Base-by-base conservation (phyloP, 1,139 yeast species). In the Scheffersomyces titani region DNA sequence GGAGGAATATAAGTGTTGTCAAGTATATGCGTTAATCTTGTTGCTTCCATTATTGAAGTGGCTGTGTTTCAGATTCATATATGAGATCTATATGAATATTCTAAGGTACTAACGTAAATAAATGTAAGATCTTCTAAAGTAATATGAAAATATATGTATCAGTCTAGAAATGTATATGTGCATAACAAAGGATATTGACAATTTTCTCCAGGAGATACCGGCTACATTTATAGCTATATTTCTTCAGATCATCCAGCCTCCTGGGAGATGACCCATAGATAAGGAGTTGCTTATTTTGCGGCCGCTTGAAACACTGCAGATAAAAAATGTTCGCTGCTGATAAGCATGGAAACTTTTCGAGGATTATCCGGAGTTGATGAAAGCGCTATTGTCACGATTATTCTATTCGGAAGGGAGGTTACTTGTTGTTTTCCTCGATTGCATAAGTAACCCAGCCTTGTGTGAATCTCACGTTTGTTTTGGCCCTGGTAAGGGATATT, bases 1-100 rank as follows among this genome's bases (percentile, higher is more conserved):
- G 78, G 76, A 9, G 81, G 81, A 30, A 78, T 73, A 56, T 76
- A 78, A 0, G 71, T 69, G 63, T 70, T 72, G 45, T 69, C 70
- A 44, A 74, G 57, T 45, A 67, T 62, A 40, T 62, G 65, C 21
- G 70, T 59, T 55, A 77, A 64, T 61, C 74, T 69, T n/a, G 68
- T 52, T 6, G 70, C 63, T 24, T 76, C 80, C 81, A 77, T 77
- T 45, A 16, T 52, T 20, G 45, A 21, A 18, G 52, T 48, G 22
- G 54, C 44, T 51, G 46, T 49, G 24, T 22, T 22, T 22, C 53
- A 50, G 53, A 36, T 30, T 19, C 46, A 16, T 5, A 6, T 30
- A 11, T 30, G 16, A 30, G 16, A 30, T 30, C 40, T 30, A 30
- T 30, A 16, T 30, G 13, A 11, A 30, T 30, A 16, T 11, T 30